Evolutionary conservation across 345 rosid genomes (phyloP).

Genomic region (Populus deltoides): DNA sequence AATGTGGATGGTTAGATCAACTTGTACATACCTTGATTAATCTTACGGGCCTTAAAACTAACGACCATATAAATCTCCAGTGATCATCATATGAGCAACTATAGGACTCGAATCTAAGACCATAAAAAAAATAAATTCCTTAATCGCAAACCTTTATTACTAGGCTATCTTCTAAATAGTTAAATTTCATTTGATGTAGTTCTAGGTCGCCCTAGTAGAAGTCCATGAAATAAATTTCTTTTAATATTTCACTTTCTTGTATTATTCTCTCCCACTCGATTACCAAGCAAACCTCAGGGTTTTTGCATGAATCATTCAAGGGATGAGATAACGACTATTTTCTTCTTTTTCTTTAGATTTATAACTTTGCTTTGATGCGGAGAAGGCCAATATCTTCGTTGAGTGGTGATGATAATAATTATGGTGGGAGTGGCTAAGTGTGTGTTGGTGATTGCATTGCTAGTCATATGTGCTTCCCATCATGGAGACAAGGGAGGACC

Average conservation of each 20-base stretch:
- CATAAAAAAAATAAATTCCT: too few species aligned
- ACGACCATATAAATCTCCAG: too few species aligned
- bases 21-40: too few species aligned
- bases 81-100: too few species aligned
- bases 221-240: background rate
- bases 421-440: slow-evolving; percentile 27
- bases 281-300: slow-evolving; percentile 17
- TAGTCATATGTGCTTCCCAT: slow-evolving; percentile 45
- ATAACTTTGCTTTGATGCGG: slow-evolving; percentile 26
- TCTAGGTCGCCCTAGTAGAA: too few species aligned
- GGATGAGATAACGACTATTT: background rate
- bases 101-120: too few species aligned
- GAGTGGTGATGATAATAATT: slow-evolving; percentile 16
- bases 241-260: background rate
- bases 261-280: slow-evolving; percentile 19
- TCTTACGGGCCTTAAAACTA: too few species aligned
- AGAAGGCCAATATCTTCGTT: slow-evolving; percentile 29
- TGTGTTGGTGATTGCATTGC: slow-evolving; percentile 43
- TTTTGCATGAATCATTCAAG: slow-evolving; percentile 13
- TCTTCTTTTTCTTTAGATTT: background rate
- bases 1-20: too few species aligned
- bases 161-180: too few species aligned
- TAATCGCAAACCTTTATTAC: too few species aligned
- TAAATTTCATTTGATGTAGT: too few species aligned
- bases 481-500: slow-evolving; percentile 42